phyloP scores from a whole-genome alignment of 345 rosid species.

The Pugionium cornutum region DNA sequence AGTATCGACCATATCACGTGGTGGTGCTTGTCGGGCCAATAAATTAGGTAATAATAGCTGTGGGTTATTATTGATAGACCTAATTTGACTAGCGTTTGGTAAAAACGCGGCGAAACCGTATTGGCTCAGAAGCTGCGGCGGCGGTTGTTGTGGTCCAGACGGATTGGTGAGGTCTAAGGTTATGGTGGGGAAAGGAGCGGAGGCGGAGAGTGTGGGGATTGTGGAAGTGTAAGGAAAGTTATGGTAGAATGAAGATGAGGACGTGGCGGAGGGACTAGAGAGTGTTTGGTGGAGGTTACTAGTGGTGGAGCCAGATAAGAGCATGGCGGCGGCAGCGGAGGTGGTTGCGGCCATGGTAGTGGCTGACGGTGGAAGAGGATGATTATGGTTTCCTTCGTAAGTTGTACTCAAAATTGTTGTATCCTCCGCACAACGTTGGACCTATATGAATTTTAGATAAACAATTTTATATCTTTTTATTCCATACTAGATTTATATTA shows the following conservation, averaged over 20 bases:
- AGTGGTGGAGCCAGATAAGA: conserved; percentile 70
- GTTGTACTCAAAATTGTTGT: conserved; percentile 76
- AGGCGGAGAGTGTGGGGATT: conserved; percentile 75
- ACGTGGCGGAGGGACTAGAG: conserved; percentile 36
- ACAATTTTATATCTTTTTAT: too few species aligned
- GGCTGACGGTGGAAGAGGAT: conserved; percentile 93
- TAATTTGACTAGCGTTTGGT: conserved; percentile 36
- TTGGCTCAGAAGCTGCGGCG: conserved; percentile 36
- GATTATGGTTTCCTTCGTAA: conserved; percentile 94
- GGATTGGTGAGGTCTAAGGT: conserved; percentile 82
- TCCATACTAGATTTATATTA: too few species aligned
- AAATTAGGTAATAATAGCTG: conserved; percentile 32
- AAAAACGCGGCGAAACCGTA: conserved; percentile 32
- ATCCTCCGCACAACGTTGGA: conserved; percentile 90
- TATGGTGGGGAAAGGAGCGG: conserved; percentile 87
- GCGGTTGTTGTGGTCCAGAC: conserved; percentile 44
- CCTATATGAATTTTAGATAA: conserved; percentile 33
- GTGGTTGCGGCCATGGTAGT: conserved; percentile 87
- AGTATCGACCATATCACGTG: conserved; percentile 61
- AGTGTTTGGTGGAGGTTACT: conserved; percentile 56
- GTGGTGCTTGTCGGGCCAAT: conserved; percentile 42
- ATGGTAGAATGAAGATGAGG: conserved; percentile 37
- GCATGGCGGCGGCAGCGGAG: conserved; percentile 89
- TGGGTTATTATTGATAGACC: conserved; percentile 12
- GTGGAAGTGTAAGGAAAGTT: conserved; percentile 66